Conservation (phyloP, 495 filamentous ascomycete genomes). For the Aspergillus asperescens region DNA sequence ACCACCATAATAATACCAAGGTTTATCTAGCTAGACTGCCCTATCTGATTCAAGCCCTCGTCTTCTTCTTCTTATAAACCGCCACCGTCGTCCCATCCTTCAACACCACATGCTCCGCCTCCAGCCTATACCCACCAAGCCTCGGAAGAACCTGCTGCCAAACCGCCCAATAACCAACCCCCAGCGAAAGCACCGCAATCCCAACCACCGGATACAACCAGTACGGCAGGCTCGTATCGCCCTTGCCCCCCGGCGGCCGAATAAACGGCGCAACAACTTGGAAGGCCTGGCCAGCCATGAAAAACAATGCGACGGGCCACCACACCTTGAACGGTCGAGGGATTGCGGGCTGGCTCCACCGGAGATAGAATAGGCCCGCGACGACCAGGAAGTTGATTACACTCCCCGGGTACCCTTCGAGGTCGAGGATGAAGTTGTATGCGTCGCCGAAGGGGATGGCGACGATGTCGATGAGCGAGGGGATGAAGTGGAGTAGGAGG, state of each 20-base stretch:
- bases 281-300: slow-evolving; percentile 27
- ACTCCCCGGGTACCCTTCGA: slow-evolving; percentile 52
- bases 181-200: slow-evolving; percentile 28
- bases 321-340: slow-evolving; percentile 19
- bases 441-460: slow-evolving; percentile 55
- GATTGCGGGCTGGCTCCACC: slow-evolving; percentile 7
- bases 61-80: not conserved
- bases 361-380: slow-evolving; percentile 24
- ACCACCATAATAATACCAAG: no score
- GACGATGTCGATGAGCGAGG: slow-evolving; percentile 55
- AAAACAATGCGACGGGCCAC: slow-evolving; percentile 23
- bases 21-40: no score
- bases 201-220: slow-evolving; percentile 36
- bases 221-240: slow-evolving; percentile 35
- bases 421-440: slow-evolving; percentile 62
- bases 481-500: slow-evolving; percentile 56
- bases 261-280: slow-evolving; percentile 38
- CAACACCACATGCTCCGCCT: not conserved
- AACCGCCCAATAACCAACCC: slow-evolving; percentile 25
- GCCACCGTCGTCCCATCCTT: slow-evolving; percentile 3
- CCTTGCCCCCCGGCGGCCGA: slow-evolving; percentile 30
- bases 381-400: slow-evolving; percentile 16
- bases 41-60: no score
- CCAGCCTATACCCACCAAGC: slow-evolving; percentile 1
- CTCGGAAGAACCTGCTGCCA: not conserved